These are phyloP conservation scores for Cucumis hystrix DNA, from an alignment of 306 rosid species.

Conservation along the genomic window DNA sequence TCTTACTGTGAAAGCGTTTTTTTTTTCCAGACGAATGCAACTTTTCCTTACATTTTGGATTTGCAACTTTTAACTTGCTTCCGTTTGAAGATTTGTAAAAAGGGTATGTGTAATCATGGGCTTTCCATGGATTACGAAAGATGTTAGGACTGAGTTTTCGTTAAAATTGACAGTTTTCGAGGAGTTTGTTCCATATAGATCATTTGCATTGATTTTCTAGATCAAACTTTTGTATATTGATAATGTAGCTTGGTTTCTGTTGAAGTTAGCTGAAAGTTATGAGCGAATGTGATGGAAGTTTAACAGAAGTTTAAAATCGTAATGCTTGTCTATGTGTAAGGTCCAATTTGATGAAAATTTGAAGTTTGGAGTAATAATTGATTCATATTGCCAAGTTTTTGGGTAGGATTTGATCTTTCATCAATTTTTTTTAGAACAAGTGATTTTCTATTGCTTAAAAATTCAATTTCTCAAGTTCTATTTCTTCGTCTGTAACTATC, in stretches of 20 bases:
- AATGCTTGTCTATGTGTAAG: background rate
- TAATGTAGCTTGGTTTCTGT: background rate
- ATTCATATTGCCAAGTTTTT: background rate
- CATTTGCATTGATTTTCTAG: background rate
- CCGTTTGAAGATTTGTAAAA: background rate
- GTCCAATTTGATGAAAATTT: background rate
- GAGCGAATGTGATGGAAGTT: background rate
- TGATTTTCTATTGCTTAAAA: background rate
- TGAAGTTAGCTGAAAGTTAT: background rate
- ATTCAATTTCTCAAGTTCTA: background rate
- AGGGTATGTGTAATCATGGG: no score
- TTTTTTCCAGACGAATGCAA: background rate
- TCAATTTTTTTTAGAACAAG: background rate
- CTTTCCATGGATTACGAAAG: background rate
- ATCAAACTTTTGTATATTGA: background rate
- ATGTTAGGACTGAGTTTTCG: background rate
- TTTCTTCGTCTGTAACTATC: background rate
- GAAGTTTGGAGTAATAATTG: background rate
- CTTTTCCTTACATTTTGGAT: background rate
- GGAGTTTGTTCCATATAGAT: background rate
- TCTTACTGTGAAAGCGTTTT: background rate
- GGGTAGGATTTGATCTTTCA: background rate
- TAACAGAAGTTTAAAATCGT: background rate
- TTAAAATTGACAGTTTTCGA: background rate
- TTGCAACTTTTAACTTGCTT: background rate